Evolutionary conservation across 257 asterid species (phyloP), one percentile per base, ranked within the genome.

Genomic region (Gentiana dahurica): DNA sequence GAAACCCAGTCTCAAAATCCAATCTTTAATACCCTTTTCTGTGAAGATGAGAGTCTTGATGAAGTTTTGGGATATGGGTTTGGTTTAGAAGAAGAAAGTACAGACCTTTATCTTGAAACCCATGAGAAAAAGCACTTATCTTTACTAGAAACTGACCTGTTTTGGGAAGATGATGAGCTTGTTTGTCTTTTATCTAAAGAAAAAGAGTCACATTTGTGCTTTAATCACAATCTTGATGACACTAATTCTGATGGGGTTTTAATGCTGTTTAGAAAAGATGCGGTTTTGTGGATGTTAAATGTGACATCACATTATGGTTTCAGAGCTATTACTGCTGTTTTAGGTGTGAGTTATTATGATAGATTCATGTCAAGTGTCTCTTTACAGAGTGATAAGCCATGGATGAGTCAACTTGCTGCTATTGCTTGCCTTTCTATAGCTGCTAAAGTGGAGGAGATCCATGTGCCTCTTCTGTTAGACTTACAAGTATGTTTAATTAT

Each of bases 381-480:
- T 64, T 81, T 88, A 61, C 90, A 85, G 86, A 78, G 67, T 38
- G 99, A 88, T 78, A 85, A 81, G 84, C 94, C 94, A 32, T 92
- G 97, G 99, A 88, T 78, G 95, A 74, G 86, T 68, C 99, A 88
- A 69, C 75, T 92, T 58, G 83, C 81, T 59, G 86, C 95, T 41
- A 97, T 92, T 24, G 94, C 99, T 51, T 92, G 95, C 57, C 89
- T 92, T 56, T 92, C 95, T 4, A 56, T 92, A n/a, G 99, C 99
- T 76, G 94, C 99, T 0, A 92, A 92, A 63, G 75, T 92, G 75
- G 99, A 92, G 76, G 95, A 92, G 66, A 86, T 81, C 66, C 93
- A 83, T 68, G 95, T 88, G 57, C 95, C 97, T 12, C 82, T 85
- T 57, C 70, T 92, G 6, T 62, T 88, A 48, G 94, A 91, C 73